Evolutionary conservation across 352 stramenopile genomes (phyloP).

Genomic region (Globisporangium okanoganense): DNA sequence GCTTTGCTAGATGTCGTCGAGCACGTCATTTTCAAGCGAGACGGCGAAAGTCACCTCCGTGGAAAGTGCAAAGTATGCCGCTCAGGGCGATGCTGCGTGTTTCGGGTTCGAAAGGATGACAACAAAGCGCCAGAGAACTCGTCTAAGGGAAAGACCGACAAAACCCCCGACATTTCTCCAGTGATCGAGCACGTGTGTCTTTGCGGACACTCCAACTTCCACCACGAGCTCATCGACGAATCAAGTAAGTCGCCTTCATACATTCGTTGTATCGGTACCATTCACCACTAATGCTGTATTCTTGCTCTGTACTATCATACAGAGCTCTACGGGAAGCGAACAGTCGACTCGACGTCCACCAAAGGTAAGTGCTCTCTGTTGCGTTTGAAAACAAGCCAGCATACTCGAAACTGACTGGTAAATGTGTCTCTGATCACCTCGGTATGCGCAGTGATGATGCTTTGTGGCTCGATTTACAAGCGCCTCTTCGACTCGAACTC

Average conservation of each 20-base stretch:
- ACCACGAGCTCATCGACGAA: slow-evolving; percentile 76
- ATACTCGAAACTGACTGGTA: slow-evolving; percentile 1
- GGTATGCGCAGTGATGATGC: slow-evolving; percentile 47
- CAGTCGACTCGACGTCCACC: slow-evolving; percentile 47
- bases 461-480: slow-evolving; percentile 72
- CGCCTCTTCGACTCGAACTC: slow-evolving; percentile 59
- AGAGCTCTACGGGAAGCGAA: slow-evolving; percentile 71
- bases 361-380: slow-evolving; percentile 31
- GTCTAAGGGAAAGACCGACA: slow-evolving; percentile 17
- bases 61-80: slow-evolving; percentile 75
- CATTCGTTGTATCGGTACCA: background rate
- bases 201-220: slow-evolving; percentile 69
- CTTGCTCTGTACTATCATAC: background rate
- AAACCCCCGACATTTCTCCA: slow-evolving; percentile 19
- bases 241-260: slow-evolving; percentile 38
- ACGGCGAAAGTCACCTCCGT: slow-evolving; percentile 55
- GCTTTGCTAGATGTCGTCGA: slow-evolving; percentile 57
- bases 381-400: background rate
- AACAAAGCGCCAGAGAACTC: slow-evolving; percentile 23
- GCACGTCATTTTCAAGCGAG: slow-evolving; percentile 75
- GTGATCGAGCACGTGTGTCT: slow-evolving; percentile 41
- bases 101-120: slow-evolving; percentile 26
- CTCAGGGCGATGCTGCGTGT: slow-evolving; percentile 64
- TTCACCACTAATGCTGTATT: slow-evolving; percentile 13
- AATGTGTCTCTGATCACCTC: slow-evolving; percentile 5